These are phyloP conservation scores for Kwoniella newhampshirensis DNA, from an alignment of 768 basidiomycete genomes.

Conservation along the genomic window DNA sequence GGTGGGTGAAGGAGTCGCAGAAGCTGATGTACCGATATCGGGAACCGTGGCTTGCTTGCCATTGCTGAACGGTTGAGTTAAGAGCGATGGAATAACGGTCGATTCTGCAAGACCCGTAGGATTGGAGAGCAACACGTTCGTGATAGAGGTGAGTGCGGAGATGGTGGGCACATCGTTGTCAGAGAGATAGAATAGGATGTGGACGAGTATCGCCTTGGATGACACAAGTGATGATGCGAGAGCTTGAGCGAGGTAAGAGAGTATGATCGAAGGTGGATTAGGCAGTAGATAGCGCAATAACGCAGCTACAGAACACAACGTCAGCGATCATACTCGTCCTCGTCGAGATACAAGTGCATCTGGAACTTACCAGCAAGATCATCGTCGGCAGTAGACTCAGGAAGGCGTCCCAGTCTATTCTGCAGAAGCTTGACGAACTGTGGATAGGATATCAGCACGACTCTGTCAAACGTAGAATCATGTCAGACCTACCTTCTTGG, in stretches of 20 bases:
- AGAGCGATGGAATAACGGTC: conserved; percentile 19
- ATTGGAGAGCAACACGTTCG: conserved; percentile 11
- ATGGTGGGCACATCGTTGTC: conserved; percentile 4
- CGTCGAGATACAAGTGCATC: too few species aligned
- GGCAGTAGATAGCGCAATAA: conserved; percentile 15
- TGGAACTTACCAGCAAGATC: conserved; percentile 13
- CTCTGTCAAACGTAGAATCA: not conserved
- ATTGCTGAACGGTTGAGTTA: conserved; percentile 2
- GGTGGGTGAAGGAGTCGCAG: conserved; percentile 11
- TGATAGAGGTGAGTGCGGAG: conserved; percentile 16
- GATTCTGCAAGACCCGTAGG: conserved; percentile 16
- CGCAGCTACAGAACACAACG: conserved; percentile 15
- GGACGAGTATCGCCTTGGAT: conserved; percentile 16
- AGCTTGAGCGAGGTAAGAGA: conserved; percentile 28
- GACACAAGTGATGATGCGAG: conserved; percentile 9
- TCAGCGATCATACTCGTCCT: conserved; percentile 2
- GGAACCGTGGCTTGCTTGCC: conserved; percentile 16
- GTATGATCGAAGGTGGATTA: conserved; percentile 24
- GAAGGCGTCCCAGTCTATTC: not conserved
- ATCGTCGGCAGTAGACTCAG: not conserved
- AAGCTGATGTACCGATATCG: conserved; percentile 37
- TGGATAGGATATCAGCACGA: not conserved
- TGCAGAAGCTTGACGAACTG: conserved; percentile 23
- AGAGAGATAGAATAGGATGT: conserved; percentile 11
- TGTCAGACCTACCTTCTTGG: conserved; percentile 25